Evolutionary conservation across 2,329 filamentous ascomycete genomes (phyloP).

Genomic region (Metarhizium anisopliae): DNA sequence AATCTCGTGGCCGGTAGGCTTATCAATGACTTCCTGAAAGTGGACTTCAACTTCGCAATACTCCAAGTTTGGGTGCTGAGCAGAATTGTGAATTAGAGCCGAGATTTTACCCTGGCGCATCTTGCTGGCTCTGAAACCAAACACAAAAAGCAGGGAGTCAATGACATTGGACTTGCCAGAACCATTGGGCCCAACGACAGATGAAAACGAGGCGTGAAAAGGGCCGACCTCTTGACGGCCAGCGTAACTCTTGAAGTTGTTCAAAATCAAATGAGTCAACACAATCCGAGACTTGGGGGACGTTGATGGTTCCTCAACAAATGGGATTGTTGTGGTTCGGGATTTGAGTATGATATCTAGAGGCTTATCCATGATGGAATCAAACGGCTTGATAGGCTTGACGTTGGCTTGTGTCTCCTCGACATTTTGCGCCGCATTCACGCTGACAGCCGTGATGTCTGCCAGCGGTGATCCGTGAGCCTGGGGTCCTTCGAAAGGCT

Average conservation of each 20-base stretch:
- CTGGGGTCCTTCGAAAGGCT: constrained; percentile 46
- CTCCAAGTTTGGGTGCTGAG: constrained; percentile 73
- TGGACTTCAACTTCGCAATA: constrained; percentile 94
- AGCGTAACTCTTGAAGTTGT: constrained; percentile 98
- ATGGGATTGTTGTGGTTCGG: constrained; percentile 56
- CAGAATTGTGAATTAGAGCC: constrained; percentile 94
- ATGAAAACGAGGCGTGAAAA: constrained; percentile 95
- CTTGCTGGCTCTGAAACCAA: constrained; percentile 96
- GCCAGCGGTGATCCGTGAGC: constrained; percentile 50
- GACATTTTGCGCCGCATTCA: constrained; percentile 36
- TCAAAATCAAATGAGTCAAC: constrained; percentile 84
- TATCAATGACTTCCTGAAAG: constrained; percentile 90
- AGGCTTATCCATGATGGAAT: constrained; percentile 73
- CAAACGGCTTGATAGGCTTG: constrained; percentile 66
- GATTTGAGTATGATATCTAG: constrained; percentile 93
- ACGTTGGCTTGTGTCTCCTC: constrained; percentile 33
- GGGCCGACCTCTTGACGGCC: constrained; percentile 91
- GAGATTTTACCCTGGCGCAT: constrained; percentile 99
- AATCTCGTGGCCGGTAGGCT: constrained; percentile 64
- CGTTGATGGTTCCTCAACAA: constrained; percentile 55
- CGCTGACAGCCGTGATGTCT: constrained; percentile 61
- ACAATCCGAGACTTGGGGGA: constrained; percentile 81
- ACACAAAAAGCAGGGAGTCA: constrained; percentile 96
- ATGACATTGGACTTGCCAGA: constrained; percentile 99
- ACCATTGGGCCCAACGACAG: constrained; percentile 93